Evolutionary conservation across 1,284 basidiomycete genomes (phyloP).

Genomic region (Ceratobasidium sp.): DNA sequence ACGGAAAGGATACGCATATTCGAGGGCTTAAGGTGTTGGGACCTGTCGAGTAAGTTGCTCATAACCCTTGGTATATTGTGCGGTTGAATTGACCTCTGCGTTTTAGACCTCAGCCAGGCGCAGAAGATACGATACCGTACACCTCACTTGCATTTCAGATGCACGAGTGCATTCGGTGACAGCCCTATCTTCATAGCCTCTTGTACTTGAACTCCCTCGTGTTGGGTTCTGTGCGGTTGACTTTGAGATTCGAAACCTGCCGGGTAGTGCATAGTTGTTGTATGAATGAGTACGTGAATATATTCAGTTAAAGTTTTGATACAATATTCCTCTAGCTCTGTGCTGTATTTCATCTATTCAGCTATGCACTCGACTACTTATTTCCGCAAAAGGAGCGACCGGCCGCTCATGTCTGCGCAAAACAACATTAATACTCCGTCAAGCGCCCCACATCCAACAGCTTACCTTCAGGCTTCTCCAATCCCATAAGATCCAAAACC

Average conservation of each 20-base stretch:
- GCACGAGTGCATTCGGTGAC: slow-evolving; percentile 78
- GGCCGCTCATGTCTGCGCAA: slow-evolving; percentile 65
- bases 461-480: slow-evolving; percentile 68
- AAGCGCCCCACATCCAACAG: not conserved
- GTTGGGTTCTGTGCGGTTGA: not conserved
- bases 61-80: not conserved
- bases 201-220: not conserved
- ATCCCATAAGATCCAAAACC: slow-evolving; percentile 76
- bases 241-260: not conserved
- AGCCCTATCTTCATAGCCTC: too few relatives aligned
- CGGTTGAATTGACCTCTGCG: slow-evolving; percentile 18
- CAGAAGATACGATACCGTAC: slow-evolving; percentile 77
- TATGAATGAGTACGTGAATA: not conserved
- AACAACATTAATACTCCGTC: slow-evolving; percentile 11
- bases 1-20: slow-evolving; percentile 98
- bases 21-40: slow-evolving; percentile 89
- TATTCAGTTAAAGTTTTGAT: slow-evolving; percentile 16
- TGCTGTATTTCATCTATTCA: not conserved
- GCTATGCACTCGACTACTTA: slow-evolving; percentile 43
- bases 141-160: slow-evolving; percentile 71
- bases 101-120: slow-evolving; percentile 57
- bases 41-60: slow-evolving; percentile 74
- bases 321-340: not conserved
- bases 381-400: slow-evolving; percentile 61
- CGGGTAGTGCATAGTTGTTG: too few relatives aligned